Conservation (phyloP, 208 protist genomes). For the Naegleria fowleri region DNA sequence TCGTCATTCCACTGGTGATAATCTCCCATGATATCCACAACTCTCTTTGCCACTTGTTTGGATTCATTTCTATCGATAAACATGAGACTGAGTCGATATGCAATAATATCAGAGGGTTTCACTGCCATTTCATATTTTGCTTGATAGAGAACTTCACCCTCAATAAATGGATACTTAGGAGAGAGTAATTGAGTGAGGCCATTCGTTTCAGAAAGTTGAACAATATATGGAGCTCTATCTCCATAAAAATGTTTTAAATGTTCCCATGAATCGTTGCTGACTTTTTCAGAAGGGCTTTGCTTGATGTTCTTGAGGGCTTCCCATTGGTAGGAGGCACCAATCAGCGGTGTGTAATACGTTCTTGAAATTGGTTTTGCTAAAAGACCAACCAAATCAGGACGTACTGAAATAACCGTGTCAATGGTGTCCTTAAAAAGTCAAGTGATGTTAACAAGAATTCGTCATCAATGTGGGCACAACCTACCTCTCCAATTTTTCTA, state of each 20-base stretch:
- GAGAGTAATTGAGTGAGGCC: slow-evolving; percentile 25
- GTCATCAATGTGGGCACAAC: slow-evolving; percentile 43
- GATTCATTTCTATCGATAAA: slow-evolving; percentile 71
- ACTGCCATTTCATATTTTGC: slow-evolving; percentile 71
- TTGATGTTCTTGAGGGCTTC: not conserved
- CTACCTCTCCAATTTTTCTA: slow-evolving; percentile 77
- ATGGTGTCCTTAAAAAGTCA: slow-evolving; percentile 27
- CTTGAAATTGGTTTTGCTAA: not conserved
- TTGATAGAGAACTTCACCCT: slow-evolving; percentile 75
- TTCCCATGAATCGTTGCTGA: slow-evolving; percentile 37
- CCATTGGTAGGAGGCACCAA: not conserved
- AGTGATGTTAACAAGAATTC: too few species aligned
- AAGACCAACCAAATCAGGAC: not conserved
- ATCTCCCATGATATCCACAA: slow-evolving; percentile 72
- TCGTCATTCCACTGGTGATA: slow-evolving; percentile 61
- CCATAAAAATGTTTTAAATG: slow-evolving; percentile 50
- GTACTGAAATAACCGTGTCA: not conserved
- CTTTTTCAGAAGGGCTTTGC: not conserved
- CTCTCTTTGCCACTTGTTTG: slow-evolving; percentile 58
- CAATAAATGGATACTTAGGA: slow-evolving; percentile 56
- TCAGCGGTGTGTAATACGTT: not conserved
- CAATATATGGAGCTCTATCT: slow-evolving; percentile 44
- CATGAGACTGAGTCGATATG: slow-evolving; percentile 75
- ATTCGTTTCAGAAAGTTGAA: slow-evolving; percentile 43
- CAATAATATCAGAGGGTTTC: slow-evolving; percentile 76